Evolutionary conservation across 345 rosid genomes (phyloP).

Genomic region (Corchorus capsularis): DNA sequence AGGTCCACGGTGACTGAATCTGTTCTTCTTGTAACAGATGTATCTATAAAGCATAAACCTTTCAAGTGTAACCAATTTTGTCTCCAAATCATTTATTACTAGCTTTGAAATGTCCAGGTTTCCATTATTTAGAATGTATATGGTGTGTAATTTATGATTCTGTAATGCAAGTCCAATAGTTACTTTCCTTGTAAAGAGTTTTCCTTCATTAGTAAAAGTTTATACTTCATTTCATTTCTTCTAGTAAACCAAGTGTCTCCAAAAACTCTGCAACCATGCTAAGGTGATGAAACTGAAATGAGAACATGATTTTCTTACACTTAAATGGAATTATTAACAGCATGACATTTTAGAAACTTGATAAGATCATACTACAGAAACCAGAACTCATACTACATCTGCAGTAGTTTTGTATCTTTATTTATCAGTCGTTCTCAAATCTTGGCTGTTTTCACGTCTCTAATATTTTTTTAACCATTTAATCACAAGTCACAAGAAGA

Average conservation of each 20-base stretch:
- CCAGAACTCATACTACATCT: background rate
- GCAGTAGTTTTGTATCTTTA: background rate
- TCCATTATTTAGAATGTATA: background rate
- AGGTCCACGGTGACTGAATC: constrained; percentile 45
- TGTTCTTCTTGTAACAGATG: background rate
- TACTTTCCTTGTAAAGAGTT: background rate
- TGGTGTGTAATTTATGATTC: background rate
- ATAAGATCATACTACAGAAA: too few relatives aligned
- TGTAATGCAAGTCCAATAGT: background rate
- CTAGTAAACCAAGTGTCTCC: too few relatives aligned
- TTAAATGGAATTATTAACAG: too few relatives aligned
- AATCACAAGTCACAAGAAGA: background rate
- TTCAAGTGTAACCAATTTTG: background rate
- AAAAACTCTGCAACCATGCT: too few relatives aligned
- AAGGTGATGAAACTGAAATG: too few relatives aligned
- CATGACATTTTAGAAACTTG: too few relatives aligned
- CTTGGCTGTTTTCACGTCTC: background rate
- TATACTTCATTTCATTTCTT: background rate
- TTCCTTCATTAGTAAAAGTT: background rate
- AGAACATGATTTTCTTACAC: too few relatives aligned
- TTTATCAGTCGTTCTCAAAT: too few relatives aligned
- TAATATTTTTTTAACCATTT: too few relatives aligned
- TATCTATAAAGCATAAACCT: background rate
- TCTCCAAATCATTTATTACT: background rate
- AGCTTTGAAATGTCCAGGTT: background rate